phyloP scores from a whole-genome alignment of 2,329 filamentous ascomycete genomes.

The Pseudogymnoascus sp. region DNA sequence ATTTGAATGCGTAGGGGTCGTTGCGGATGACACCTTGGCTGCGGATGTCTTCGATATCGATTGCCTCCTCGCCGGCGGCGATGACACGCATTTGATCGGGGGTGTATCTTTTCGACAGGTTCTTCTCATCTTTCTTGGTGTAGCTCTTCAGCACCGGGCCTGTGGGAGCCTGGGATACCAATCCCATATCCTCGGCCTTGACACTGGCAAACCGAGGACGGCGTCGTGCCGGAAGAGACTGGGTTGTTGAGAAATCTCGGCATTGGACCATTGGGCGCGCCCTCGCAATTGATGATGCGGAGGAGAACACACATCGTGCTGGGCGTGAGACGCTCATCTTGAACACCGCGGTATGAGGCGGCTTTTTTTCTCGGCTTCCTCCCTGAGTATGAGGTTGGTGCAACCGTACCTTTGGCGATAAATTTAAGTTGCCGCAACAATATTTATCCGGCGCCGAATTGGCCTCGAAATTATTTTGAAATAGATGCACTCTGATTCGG shows the following conservation, averaged over 20 bases:
- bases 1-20: conserved; percentile 66
- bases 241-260: conserved; percentile 43
- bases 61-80: conserved; percentile 69
- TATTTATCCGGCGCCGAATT: background rate
- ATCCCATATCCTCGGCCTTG: conserved; percentile 31
- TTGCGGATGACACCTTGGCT: conserved; percentile 64
- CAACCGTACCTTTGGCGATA: background rate
- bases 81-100: conserved; percentile 75
- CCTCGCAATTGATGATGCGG: conserved; percentile 36
- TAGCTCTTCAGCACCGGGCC: conserved; percentile 55
- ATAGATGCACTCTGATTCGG: background rate
- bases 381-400: conserved; percentile 7
- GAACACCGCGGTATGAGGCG: background rate
- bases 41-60: conserved; percentile 67
- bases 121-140: conserved; percentile 56
- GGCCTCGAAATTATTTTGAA: conserved; percentile 12
- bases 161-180: conserved; percentile 22
- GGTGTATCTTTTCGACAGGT: conserved; percentile 64
- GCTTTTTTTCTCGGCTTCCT: conserved; percentile 6
- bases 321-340: conserved; percentile 43
- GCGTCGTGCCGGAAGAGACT: conserved; percentile 31
- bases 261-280: conserved; percentile 36
- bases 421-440: conserved; percentile 4
- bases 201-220: conserved; percentile 35
- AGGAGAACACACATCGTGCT: conserved; percentile 43